These are phyloP conservation scores for Stagonosporopsis vannaccii DNA, from an alignment of 2,329 filamentous ascomycete genomes.

Conservation along the genomic window DNA sequence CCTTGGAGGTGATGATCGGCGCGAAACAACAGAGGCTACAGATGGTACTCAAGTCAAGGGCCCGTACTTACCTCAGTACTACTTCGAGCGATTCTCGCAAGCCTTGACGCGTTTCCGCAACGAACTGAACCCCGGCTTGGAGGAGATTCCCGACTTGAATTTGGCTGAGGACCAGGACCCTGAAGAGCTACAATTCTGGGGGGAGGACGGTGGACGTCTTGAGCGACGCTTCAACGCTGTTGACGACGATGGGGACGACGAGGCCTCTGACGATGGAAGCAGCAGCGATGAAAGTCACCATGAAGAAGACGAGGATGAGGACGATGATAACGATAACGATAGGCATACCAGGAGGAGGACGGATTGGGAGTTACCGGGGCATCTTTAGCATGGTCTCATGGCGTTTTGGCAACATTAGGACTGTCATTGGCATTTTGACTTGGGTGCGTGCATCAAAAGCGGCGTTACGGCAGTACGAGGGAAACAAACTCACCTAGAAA, in stretches of 20 bases:
- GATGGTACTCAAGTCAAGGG: conserved; percentile 46
- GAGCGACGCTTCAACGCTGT: conserved; percentile 34
- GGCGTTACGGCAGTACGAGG: background rate
- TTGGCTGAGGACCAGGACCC: conserved; percentile 37
- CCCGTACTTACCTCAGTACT: conserved; percentile 55
- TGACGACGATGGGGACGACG: conserved; percentile 35
- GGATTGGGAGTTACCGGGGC: conserved; percentile 47
- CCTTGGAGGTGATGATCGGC: conserved; percentile 46
- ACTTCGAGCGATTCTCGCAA: conserved; percentile 55
- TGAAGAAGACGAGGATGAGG: conserved; percentile 41
- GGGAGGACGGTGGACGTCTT: conserved; percentile 38
- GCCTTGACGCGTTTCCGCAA: conserved; percentile 56
- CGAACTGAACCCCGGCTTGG: conserved; percentile 49
- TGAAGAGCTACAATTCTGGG: conserved; percentile 44
- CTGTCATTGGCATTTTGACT: background rate
- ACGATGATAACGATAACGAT: conserved; percentile 34
- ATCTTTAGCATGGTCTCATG: conserved; percentile 28
- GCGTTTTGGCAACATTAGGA: conserved; percentile 20
- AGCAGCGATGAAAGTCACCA: conserved; percentile 46
- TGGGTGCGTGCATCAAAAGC: background rate
- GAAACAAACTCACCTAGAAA: background rate
- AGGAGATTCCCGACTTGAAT: conserved; percentile 43
- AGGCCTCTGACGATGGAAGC: conserved; percentile 33
- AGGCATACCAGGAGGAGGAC: conserved; percentile 23
- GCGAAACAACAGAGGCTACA: conserved; percentile 41